Conservation (phyloP, 202 grass and related monocot species). For the Zoysia matrella region DNA sequence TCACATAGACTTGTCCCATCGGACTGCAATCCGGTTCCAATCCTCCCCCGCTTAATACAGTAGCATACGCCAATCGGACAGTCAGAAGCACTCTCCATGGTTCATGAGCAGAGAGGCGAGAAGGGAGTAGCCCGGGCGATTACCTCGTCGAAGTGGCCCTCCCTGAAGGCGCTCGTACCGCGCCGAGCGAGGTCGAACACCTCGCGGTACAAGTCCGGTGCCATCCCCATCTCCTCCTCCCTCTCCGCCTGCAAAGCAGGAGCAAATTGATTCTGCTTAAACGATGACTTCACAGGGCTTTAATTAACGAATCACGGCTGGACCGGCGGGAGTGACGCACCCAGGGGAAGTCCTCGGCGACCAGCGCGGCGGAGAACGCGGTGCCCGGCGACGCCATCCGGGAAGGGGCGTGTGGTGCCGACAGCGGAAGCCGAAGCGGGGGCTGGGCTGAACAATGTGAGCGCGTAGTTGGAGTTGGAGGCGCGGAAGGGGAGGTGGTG, state of each 20-base stretch:
- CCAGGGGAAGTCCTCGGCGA: constrained; percentile 72
- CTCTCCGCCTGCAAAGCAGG: constrained; percentile 64
- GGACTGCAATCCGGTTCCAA: not conserved
- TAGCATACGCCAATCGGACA: not conserved
- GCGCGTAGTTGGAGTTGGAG: not conserved
- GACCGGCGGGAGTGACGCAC: constrained; percentile 46
- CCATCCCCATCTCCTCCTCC: constrained; percentile 63
- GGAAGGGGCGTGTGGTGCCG: not conserved
- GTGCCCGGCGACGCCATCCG: constrained; percentile 44
- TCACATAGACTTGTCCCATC: not conserved
- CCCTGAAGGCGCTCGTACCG: constrained; percentile 62
- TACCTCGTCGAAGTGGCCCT: constrained; percentile 80
- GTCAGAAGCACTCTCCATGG: not conserved
- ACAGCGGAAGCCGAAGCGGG: not conserved
- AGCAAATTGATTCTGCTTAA: not conserved
- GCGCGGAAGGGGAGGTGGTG: constrained; percentile 28
- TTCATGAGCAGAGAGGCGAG: not conserved
- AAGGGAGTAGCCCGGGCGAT: constrained; percentile 5
- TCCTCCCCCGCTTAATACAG: constrained; percentile 8
- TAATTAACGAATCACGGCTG: not conserved
- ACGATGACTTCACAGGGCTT: not conserved
- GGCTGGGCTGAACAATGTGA: not conserved
- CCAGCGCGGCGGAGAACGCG: constrained; percentile 49
- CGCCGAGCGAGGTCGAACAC: constrained; percentile 66
- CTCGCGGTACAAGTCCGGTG: constrained; percentile 63